These are phyloP conservation scores for Theobroma cacao DNA, from an alignment of 345 rosid species.

Conservation along the genomic window DNA sequence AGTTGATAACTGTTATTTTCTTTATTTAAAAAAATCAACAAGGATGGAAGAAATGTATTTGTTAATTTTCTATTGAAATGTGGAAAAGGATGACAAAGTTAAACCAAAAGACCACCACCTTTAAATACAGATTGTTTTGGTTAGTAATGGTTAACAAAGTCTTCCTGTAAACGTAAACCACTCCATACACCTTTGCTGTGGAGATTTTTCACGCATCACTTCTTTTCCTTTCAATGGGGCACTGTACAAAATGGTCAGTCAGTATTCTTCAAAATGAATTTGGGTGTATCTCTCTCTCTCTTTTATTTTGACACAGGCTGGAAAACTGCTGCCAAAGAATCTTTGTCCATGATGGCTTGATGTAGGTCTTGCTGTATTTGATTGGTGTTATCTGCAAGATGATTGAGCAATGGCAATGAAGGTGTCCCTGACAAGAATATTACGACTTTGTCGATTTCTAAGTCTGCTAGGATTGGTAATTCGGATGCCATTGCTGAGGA, in stretches of 20 bases:
- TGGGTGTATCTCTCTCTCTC: neutral
- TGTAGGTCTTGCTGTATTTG: neutral
- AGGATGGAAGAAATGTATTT: neutral
- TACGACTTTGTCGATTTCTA: neutral
- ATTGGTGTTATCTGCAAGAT: slow-evolving; percentile 7
- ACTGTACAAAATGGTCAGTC: slow-evolving; percentile 30
- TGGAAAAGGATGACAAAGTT: neutral
- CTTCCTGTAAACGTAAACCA: neutral
- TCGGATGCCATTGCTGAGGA: neutral
- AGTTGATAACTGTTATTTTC: too few species aligned
- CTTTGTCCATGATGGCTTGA: neutral
- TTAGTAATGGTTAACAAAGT: neutral
- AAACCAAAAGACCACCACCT: neutral
- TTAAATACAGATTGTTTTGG: neutral
- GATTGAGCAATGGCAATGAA: neutral
- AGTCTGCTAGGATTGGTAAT: neutral
- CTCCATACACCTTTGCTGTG: neutral
- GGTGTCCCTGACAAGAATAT: neutral
- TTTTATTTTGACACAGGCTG: slow-evolving; percentile 21
- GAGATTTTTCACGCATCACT: neutral
- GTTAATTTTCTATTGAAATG: neutral
- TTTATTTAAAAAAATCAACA: too few species aligned
- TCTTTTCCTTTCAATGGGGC: neutral
- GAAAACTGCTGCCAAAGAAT: neutral
- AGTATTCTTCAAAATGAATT: slow-evolving; percentile 1